Conservation (phyloP, 257 asterid genomes). For the Prunella vulgaris region DNA sequence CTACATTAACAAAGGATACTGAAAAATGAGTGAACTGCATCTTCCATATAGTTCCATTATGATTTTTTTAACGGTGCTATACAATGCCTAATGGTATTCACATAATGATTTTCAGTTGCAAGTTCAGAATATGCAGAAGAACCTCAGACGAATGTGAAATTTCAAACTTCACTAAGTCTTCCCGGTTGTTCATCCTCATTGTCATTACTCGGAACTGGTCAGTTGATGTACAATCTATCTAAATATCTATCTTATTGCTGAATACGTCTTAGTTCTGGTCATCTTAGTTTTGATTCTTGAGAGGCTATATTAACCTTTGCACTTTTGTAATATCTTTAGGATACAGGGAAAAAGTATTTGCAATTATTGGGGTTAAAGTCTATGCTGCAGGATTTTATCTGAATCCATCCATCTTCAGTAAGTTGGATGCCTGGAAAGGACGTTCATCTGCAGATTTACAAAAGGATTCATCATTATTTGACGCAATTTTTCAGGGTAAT, state of each 20-base stretch:
- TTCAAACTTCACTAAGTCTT: slow-evolving; percentile 54
- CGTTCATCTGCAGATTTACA: slow-evolving; percentile 48
- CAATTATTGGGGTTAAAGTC: slow-evolving; percentile 85
- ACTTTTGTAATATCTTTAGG: slow-evolving; percentile 38
- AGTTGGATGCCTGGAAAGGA: slow-evolving; percentile 66
- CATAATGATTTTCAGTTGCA: slow-evolving; percentile 29
- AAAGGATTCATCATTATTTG: slow-evolving; percentile 51
- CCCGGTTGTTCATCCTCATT: slow-evolving; percentile 65
- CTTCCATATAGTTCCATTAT: neutral
- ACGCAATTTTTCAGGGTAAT: slow-evolving; percentile 64
- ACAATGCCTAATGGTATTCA: slow-evolving; percentile 2
- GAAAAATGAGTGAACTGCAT: too few species aligned
- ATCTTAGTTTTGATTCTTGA: slow-evolving; percentile 14
- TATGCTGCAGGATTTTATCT: slow-evolving; percentile 80
- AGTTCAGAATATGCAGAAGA: slow-evolving; percentile 57
- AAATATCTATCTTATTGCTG: slow-evolving; percentile 4
- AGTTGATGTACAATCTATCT: slow-evolving; percentile 17
- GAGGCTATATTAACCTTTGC: slow-evolving; percentile 9
- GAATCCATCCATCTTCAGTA: slow-evolving; percentile 44
- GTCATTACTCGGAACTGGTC: slow-evolving; percentile 81
- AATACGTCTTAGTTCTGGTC: neutral
- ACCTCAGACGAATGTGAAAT: slow-evolving; percentile 77
- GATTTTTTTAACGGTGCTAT: neutral
- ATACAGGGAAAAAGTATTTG: slow-evolving; percentile 81
- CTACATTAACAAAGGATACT: too few species aligned